Base-by-base conservation (phyloP, 2,329 filamentous ascomycete species). In the Sporothrix protearum region DNA sequence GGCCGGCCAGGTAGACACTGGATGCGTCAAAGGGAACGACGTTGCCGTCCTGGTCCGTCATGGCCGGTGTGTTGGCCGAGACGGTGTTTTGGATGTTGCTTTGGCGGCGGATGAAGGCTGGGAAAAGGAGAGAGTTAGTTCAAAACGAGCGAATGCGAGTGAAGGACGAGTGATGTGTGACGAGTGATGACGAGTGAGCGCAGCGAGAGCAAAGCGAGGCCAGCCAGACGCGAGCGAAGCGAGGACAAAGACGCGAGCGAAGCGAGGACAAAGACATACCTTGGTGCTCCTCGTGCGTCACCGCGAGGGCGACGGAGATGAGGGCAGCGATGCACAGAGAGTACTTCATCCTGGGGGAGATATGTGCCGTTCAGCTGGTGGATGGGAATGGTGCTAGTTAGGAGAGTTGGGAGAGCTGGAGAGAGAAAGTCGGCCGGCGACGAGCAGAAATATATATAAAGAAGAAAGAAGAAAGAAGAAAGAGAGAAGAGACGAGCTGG, bases 371-470 rank as follows among this genome's bases (percentile, higher is more conserved):
- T 69, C 25, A 57, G 36, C 67, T 75, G 71, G 68, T 22, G 12
- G 51, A 39, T n/a, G 19, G 39, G 10, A 49, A 53, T 61, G 36
- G 39, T 72, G 55, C 36, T 49, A 16, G 53, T 59, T 39, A 28
- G 7, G 55, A 47, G 49, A 16, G 53, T 59, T 39, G 36, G 7
- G 75, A 78, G 76, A n/a, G n/a, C n/a, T n/a, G n/a, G 72, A 71
- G 76, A 79, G 78, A 66, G 74, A 79, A 79, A 77, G 84, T 86
- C 84, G 85, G 78, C 84, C 85, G 83, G 85, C 85, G 85, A 86
- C 84, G 78, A 81, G 80, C 78, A 80, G 77, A 77, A 76, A 77
- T 36, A n/a, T 57, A 76, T 74, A 75, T 72, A 55, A 74, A 76
- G 30, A 73, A 71, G 73, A n/a, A 16, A 73, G 73, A 30, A 70